These are phyloP conservation scores for Aspergillus avenaceus DNA, from an alignment of 495 filamentous ascomycete species.

Conservation along the genomic window DNA sequence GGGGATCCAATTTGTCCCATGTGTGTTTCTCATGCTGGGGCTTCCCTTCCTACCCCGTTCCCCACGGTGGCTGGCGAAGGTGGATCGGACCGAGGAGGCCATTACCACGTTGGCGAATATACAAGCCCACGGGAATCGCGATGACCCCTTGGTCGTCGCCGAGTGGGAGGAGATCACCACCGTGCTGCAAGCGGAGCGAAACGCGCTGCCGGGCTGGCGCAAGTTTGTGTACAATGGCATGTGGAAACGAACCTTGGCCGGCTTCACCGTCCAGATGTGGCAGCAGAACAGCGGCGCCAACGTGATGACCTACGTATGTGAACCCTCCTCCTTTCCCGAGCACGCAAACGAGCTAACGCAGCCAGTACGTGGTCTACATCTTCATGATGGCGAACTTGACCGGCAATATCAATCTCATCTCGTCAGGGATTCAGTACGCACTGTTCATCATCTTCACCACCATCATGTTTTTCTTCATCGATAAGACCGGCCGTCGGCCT, in stretches of 20 bases:
- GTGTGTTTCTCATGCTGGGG: conserved; percentile 51
- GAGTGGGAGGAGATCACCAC: conserved; percentile 55
- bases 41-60: conserved; percentile 61
- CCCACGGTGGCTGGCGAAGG: conserved; percentile 63
- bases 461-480: conserved; percentile 61
- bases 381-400: conserved; percentile 48
- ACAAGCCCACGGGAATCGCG: conserved; percentile 51
- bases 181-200: conserved; percentile 56
- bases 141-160: conserved; percentile 59
- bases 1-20: conserved; percentile 61
- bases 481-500: conserved; percentile 57
- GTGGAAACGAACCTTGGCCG: conserved; percentile 61
- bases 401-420: conserved; percentile 56
- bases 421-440: conserved; percentile 62
- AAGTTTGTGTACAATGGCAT: conserved; percentile 59
- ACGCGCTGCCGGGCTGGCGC: conserved; percentile 50
- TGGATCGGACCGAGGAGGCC: conserved; percentile 56
- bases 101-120: conserved; percentile 58
- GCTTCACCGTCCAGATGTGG: conserved; percentile 54
- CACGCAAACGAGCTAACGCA: neutral
- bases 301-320: conserved; percentile 47
- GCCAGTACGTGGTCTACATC: conserved; percentile 54
- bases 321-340: neutral
- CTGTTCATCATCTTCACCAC: conserved; percentile 62
- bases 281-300: conserved; percentile 60